A percentile compares a stretch with the other conserved stretches of the same genome.
These are phyloP conservation scores for Beverwykella pulmonaria DNA, from an alignment of 495 filamentous ascomycete species.

Conservation along the genomic window DNA sequence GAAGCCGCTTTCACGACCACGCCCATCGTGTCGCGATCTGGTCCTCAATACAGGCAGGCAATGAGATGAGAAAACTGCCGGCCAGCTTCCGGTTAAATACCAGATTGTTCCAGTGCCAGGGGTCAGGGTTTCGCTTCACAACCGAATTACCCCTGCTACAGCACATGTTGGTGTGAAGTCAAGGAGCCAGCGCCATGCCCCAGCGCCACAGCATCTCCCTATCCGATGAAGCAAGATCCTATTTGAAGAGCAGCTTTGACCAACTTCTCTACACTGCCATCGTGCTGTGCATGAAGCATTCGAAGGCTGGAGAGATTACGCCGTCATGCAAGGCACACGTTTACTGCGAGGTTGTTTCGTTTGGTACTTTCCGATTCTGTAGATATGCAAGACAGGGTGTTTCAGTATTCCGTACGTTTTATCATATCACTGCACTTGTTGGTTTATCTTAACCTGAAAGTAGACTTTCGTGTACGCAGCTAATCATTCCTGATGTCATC, in stretches of 20 bases:
- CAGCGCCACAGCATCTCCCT: neutral
- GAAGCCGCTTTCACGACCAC: neutral
- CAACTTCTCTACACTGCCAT: neutral
- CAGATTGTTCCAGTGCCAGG: neutral
- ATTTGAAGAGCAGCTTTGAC: neutral
- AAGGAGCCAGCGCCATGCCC: neutral
- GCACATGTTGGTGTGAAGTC: neutral
- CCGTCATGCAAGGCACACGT: neutral
- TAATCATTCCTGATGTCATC: too few relatives aligned
- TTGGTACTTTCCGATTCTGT: too few relatives aligned
- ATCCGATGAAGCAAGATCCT: neutral
- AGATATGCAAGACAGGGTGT: too few relatives aligned
- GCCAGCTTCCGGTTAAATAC: neutral
- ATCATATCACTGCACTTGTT: too few relatives aligned
- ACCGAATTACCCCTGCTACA: neutral
- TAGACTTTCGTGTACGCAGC: too few relatives aligned
- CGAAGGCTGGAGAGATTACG: neutral
- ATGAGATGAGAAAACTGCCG: neutral
- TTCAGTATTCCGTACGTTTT: too few relatives aligned
- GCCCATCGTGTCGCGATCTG: neutral
- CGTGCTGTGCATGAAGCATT: neutral
- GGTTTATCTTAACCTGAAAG: too few relatives aligned
- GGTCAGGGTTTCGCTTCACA: neutral
- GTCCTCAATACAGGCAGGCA: neutral
- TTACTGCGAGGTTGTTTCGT: neutral